A percentile compares a stretch with the other conserved stretches of the same genome.
Evolutionary conservation across 2,329 filamentous ascomycete genomes (phyloP).

Genomic region (Cytospora leucostoma): DNA sequence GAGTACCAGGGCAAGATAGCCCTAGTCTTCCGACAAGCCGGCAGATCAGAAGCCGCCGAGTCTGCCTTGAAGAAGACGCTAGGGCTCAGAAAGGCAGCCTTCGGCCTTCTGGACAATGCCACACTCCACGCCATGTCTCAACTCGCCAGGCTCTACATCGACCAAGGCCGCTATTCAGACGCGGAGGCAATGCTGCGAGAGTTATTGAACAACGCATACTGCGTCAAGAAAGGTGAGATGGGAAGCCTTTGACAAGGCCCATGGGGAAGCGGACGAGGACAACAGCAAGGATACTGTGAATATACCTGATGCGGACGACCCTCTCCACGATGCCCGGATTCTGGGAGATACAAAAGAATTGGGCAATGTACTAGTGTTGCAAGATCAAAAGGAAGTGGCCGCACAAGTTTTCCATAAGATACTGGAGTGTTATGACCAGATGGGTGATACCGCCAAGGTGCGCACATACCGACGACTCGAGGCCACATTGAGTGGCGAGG

Average conservation of each 20-base stretch:
- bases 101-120: neutral
- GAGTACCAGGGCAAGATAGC: constrained; percentile 6
- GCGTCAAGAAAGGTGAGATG: neutral
- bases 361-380: neutral
- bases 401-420: neutral
- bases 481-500: neutral
- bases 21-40: neutral
- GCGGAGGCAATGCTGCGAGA: constrained; percentile 5
- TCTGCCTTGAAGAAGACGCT: neutral
- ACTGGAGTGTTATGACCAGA: neutral
- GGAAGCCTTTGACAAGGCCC: neutral
- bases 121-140: neutral
- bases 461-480: neutral
- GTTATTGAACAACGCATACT: constrained; percentile 14
- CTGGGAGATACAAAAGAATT: neutral
- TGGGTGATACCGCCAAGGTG: neutral
- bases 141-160: neutral
- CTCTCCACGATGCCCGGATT: neutral
- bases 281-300: neutral
- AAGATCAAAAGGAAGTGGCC: neutral
- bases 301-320: neutral
- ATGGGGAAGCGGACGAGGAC: neutral
- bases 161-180: neutral
- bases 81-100: neutral
- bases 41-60: neutral